Conservation (phyloP, 768 basidiomycete genomes). For the Amanita jacksonii region DNA sequence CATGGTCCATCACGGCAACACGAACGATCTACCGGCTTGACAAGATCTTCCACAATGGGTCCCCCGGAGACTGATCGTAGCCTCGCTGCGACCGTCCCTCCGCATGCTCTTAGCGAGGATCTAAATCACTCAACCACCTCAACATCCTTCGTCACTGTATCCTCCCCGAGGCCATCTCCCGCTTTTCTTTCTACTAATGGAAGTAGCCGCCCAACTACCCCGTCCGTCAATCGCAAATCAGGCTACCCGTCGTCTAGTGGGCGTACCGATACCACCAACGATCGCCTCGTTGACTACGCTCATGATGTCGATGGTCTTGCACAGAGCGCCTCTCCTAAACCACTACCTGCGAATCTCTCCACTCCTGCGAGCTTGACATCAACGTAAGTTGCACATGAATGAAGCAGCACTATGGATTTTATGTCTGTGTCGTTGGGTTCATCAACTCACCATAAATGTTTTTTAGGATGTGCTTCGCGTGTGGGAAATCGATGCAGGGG, state of each 20-base stretch:
- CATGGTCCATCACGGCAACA: constrained; percentile 30
- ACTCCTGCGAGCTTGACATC: constrained; percentile 47
- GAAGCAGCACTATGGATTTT: constrained; percentile 1
- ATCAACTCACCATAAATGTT: constrained; percentile 18
- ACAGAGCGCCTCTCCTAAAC: constrained; percentile 27
- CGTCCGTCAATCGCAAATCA: constrained; percentile 38
- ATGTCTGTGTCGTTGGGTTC: constrained; percentile 9
- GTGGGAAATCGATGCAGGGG: constrained; percentile 79
- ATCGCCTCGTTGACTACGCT: constrained; percentile 37
- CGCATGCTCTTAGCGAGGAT: constrained; percentile 62
- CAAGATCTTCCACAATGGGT: constrained; percentile 56
- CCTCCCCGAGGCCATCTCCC: constrained; percentile 10
- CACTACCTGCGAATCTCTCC: constrained; percentile 42
- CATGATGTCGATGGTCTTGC: constrained; percentile 45
- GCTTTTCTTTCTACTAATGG: constrained; percentile 20
- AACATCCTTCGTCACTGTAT: constrained; percentile 21
- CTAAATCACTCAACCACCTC: constrained; percentile 42
- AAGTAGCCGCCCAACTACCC: constrained; percentile 43
- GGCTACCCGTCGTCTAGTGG: constrained; percentile 45
- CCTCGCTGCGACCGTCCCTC: constrained; percentile 26
- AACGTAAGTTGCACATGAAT: constrained; percentile 36
- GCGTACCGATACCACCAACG: constrained; percentile 38
- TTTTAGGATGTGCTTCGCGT: constrained; percentile 67
- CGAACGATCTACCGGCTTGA: constrained; percentile 47
- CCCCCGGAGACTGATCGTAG: constrained; percentile 46